Evolutionary conservation across 1,139 yeast genomes (phyloP).

Genomic region (Yamadazyma sp.): DNA sequence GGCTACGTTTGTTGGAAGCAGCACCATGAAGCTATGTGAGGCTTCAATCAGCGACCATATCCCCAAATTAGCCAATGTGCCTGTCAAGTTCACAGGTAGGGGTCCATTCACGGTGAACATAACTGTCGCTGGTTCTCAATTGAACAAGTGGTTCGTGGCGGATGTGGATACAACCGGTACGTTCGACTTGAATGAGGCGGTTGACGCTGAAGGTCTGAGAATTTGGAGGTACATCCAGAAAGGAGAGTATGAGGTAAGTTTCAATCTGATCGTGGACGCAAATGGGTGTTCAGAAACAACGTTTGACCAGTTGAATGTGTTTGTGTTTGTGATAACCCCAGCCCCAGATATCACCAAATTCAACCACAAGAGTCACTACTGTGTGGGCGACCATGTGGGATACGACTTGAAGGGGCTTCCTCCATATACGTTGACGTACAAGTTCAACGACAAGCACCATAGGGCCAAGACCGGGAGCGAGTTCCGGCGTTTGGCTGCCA

Average conservation of each 20-base stretch:
- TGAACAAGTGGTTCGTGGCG: conserved; percentile 4
- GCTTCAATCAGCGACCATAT: conserved; percentile 34
- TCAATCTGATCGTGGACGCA: conserved; percentile 61
- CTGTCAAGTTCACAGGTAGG: conserved; percentile 54
- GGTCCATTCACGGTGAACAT: conserved; percentile 65
- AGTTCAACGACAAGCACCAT: conserved; percentile 63
- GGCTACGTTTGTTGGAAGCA: conserved; percentile 49
- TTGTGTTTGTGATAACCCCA: conserved; percentile 62
- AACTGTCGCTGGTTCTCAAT: conserved; percentile 26
- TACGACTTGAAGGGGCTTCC: conserved; percentile 77
- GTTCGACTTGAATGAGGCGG: conserved; percentile 16
- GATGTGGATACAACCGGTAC: background rate
- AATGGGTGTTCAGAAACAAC: conserved; percentile 62
- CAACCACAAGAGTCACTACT: conserved; percentile 47
- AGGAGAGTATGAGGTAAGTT: conserved; percentile 58
- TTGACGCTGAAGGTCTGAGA: conserved; percentile 6
- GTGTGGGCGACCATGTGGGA: conserved; percentile 90
- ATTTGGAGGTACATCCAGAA: conserved; percentile 12
- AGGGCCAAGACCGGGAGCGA: conserved; percentile 59
- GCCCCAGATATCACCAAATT: conserved; percentile 63
- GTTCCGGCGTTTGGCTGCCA: conserved; percentile 71
- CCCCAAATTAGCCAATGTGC: conserved; percentile 44
- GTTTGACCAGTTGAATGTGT: conserved; percentile 36
- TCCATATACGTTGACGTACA: conserved; percentile 74
- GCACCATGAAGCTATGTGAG: conserved; percentile 59